Conservation (phyloP, 2,329 filamentous ascomycete genomes). For the Aureobasidium sp. region DNA sequence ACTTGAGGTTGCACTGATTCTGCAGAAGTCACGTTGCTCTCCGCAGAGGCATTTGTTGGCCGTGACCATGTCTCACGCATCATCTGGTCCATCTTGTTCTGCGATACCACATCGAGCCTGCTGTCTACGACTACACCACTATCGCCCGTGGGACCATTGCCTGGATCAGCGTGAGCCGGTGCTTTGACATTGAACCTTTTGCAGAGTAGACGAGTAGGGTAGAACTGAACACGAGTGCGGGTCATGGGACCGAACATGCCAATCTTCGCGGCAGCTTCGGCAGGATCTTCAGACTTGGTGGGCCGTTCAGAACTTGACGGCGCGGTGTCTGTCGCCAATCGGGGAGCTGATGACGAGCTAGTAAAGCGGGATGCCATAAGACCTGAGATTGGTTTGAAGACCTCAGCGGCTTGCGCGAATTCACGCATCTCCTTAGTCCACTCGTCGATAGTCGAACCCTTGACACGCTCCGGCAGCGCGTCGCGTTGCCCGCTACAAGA, state of each 20-base stretch:
- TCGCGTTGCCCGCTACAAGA: conserved; percentile 56
- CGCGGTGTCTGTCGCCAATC: conserved; percentile 25
- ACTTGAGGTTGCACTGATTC: conserved; percentile 11
- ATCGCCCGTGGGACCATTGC: conserved; percentile 26
- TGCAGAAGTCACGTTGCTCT: conserved; percentile 16
- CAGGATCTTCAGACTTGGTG: conserved; percentile 50
- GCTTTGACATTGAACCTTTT: conserved; percentile 87
- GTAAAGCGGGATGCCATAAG: conserved; percentile 93
- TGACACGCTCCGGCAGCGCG: conserved; percentile 48
- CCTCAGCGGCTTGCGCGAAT: conserved; percentile 62
- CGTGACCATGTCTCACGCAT: conserved; percentile 34
- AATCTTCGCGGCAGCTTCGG: conserved; percentile 75
- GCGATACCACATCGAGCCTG: conserved; percentile 43
- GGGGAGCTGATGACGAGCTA: conserved; percentile 43
- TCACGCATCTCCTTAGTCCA: conserved; percentile 74
- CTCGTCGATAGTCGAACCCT: conserved; percentile 53
- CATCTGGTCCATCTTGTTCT: conserved; percentile 47
- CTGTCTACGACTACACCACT: conserved; percentile 15
- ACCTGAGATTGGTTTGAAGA: conserved; percentile 88
- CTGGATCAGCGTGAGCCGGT: conserved; percentile 51
- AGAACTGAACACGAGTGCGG: conserved; percentile 60
- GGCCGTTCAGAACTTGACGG: not conserved
- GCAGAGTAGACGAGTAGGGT: conserved; percentile 76
- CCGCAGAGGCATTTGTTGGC: not conserved
- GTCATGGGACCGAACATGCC: conserved; percentile 94